Conservation (phyloP, 768 basidiomycete genomes). For the Russula lepida region DNA sequence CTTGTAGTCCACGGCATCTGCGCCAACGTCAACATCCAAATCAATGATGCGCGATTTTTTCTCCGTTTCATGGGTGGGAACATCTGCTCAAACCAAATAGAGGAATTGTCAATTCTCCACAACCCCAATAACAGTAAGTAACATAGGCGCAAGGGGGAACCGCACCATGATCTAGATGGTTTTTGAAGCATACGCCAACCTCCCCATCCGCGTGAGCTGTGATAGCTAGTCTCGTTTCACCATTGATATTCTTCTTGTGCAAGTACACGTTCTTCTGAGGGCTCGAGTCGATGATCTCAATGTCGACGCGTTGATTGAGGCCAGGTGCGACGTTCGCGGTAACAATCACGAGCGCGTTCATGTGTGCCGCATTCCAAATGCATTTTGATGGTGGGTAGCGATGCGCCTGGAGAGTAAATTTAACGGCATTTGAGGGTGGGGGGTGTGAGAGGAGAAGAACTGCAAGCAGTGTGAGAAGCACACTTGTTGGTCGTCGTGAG, state of each 20-base stretch:
- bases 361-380: constrained; percentile 90
- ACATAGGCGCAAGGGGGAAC: constrained; percentile 13
- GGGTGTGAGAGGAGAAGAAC: constrained; percentile 28
- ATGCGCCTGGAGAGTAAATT: constrained; percentile 69
- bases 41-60: constrained; percentile 67
- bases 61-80: constrained; percentile 34
- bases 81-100: constrained; percentile 1
- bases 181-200: constrained; percentile 92
- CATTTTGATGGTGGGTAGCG: constrained; percentile 75
- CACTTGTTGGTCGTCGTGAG: constrained; percentile 6
- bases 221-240: constrained; percentile 86
- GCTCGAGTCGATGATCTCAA: constrained; percentile 89
- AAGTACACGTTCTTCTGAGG: constrained; percentile 82
- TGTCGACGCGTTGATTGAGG: constrained; percentile 72
- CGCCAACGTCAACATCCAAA: constrained; percentile 95
- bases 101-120: neutral
- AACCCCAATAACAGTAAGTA: neutral
- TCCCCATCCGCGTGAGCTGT: constrained; percentile 92
- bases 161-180: constrained; percentile 66
- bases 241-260: constrained; percentile 79
- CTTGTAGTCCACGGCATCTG: constrained; percentile 99
- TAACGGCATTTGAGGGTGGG: constrained; percentile 52
- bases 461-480: constrained; percentile 13
- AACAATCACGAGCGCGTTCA: constrained; percentile 85
- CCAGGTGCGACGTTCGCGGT: constrained; percentile 87